phyloP scores from a whole-genome alignment of 139 green algal species.

The Yamagishiella unicocca region DNA sequence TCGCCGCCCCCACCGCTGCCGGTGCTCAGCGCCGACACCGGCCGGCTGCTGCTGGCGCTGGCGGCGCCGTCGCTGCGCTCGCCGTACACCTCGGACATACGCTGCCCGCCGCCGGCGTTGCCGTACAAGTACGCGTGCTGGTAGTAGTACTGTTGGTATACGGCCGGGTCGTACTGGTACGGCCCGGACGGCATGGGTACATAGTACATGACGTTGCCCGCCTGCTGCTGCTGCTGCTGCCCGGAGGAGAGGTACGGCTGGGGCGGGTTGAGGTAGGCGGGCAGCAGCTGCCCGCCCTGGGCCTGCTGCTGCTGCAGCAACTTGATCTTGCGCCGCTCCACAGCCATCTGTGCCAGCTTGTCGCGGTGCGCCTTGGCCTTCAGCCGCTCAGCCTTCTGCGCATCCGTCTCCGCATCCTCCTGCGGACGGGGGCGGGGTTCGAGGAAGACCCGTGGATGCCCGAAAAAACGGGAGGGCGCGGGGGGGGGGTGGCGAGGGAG shows the following conservation, averaged over 20 bases:
- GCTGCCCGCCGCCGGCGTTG: neutral
- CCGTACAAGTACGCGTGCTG: conserved; percentile 18
- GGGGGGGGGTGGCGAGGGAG: neutral
- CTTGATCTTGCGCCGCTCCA: conserved; percentile 48
- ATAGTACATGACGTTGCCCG: neutral
- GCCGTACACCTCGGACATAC: conserved; percentile 18
- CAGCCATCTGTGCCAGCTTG: conserved; percentile 49
- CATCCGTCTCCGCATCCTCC: conserved; percentile 33
- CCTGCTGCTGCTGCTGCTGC: neutral
- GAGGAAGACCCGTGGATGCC: no score
- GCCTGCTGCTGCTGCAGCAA: conserved; percentile 2
- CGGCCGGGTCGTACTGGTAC: conserved; percentile 25
- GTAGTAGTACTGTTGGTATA: conserved; percentile 28
- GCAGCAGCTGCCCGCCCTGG: neutral
- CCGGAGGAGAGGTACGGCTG: conserved; percentile 9
- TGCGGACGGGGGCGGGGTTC: neutral
- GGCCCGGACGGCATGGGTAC: neutral
- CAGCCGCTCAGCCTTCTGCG: conserved; percentile 43
- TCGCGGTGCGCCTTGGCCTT: conserved; percentile 44
- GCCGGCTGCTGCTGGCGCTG: conserved; percentile 41
- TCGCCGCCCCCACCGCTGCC: neutral
- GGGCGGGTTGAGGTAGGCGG: conserved; percentile 14
- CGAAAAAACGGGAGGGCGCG: neutral
- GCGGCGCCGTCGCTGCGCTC: conserved; percentile 29
- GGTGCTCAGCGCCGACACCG: conserved; percentile 23